phyloP scores from a whole-genome alignment of 2,329 filamentous ascomycete species.

The Leptographium lundbergii region DNA sequence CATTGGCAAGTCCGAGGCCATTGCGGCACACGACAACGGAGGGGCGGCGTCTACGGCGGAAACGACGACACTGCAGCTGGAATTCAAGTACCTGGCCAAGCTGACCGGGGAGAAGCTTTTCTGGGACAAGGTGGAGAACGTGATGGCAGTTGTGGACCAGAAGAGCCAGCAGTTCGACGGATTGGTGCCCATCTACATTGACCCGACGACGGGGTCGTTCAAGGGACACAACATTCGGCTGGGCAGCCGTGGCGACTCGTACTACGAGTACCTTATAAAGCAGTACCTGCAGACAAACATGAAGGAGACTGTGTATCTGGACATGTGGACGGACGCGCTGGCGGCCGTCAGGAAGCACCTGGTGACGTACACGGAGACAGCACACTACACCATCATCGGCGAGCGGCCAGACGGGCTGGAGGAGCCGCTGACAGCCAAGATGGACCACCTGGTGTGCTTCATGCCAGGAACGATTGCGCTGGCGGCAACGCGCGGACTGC shows the following conservation, averaged over 20 bases:
- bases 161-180: constrained; percentile 68
- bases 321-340: constrained; percentile 86
- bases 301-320: constrained; percentile 72
- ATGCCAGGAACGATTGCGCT: constrained; percentile 92
- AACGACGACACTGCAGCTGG: constrained; percentile 81
- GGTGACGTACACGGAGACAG: constrained; percentile 72
- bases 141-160: constrained; percentile 82
- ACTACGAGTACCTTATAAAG: constrained; percentile 98
- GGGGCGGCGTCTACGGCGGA: constrained; percentile 92
- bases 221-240: constrained; percentile 76
- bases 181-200: constrained; percentile 83
- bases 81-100: constrained; percentile 94
- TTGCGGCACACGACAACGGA: constrained; percentile 69
- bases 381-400: constrained; percentile 76
- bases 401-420: constrained; percentile 68
- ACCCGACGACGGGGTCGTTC: constrained; percentile 67
- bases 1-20: constrained; percentile 60
- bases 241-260: constrained; percentile 89
- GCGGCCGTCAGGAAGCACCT: constrained; percentile 82
- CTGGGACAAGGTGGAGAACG: constrained; percentile 83
- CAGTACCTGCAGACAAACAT: constrained; percentile 90
- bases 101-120: constrained; percentile 85
- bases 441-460: constrained; percentile 98
- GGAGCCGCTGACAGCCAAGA: constrained; percentile 63
- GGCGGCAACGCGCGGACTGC: constrained; percentile 66